Evolutionary conservation across 768 basidiomycete species (phyloP).

Genomic region (Tremella fuciformis): DNA sequence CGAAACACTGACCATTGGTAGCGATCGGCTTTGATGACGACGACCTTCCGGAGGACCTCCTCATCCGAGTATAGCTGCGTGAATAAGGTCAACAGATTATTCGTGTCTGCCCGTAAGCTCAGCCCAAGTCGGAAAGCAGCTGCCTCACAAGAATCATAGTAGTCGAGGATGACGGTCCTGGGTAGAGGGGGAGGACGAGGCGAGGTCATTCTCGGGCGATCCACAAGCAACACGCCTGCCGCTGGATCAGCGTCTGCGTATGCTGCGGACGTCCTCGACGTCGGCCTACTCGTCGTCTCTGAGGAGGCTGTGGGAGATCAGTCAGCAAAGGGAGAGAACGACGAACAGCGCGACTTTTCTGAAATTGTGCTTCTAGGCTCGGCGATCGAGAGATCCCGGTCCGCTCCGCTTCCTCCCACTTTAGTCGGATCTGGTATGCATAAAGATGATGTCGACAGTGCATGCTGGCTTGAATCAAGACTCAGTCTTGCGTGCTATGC

Average conservation of each 20-base stretch:
- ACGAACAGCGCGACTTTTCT: too few species aligned
- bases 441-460: background rate
- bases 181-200: slow-evolving; percentile 35
- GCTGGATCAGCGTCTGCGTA: background rate
- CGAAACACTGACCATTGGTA: slow-evolving; percentile 38
- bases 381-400: too few species aligned
- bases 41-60: slow-evolving; percentile 45
- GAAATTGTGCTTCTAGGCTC: too few species aligned
- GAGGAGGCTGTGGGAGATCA: too few species aligned
- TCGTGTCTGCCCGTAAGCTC: slow-evolving; percentile 38
- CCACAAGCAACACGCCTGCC: background rate
- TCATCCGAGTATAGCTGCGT: slow-evolving; percentile 40
- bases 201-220: too few species aligned
- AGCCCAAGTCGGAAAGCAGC: background rate
- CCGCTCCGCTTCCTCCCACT: slow-evolving; percentile 5
- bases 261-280: too few species aligned
- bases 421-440: slow-evolving; percentile 1
- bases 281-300: too few species aligned
- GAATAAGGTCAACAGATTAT: slow-evolving; percentile 52
- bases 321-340: too few species aligned
- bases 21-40: slow-evolving; percentile 48
- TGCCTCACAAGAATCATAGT: slow-evolving; percentile 50
- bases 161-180: slow-evolving; percentile 50
- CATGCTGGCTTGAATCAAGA: too few species aligned
- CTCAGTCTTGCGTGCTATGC: too few species aligned